Evolutionary conservation across 208 protist species (phyloP), one percentile per base, ranked within the genome.

Genomic region (Leishmania braziliensis): DNA sequence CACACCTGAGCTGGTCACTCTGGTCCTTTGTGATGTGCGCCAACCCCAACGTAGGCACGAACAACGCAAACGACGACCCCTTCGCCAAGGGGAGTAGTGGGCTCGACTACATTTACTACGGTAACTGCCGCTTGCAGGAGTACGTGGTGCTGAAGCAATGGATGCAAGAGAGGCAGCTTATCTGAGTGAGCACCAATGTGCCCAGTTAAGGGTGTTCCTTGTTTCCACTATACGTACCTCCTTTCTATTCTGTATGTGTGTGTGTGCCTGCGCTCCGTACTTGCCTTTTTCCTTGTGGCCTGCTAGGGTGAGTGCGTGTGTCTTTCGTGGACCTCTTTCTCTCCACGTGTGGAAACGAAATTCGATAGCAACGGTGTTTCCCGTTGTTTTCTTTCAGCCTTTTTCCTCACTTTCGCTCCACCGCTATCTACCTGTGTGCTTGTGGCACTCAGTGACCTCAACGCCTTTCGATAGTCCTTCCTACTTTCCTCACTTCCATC

Each of bases 21-120:
- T 97, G 93, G 92, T 89, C 92, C 43, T 89, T 95, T 54, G 90
- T 92, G 65, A 88, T 97, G 87, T 91, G 82, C 46, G 93, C 84
- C 77, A 88, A 93, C 71, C 84, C 86, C 0, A 90, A 96, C 69
- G 82, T 81, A 36, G 85, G 79, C 73, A 91, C 88, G 10, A 90
- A 88, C 80, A 90, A 95, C 79, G 75, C 83, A 2, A 82, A 88
- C 50, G 76, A 79, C 43, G 80, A 91, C 56, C 75, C 74, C 62
- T 95, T 95, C 81, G 89, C 93, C 26, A 88, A 87, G 60, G 93
- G 93, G 33, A 94, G 92, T 69, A 95, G 93, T 73, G 93, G 93
- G 2, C 84, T 97, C 20, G 92, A 97, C 73, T 97, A 97, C 87
- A 83, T 95, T 63, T 84, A 75, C 63, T 97, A 97, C 84, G 91